Conservation (phyloP, 768 basidiomycete genomes). For the Boletus pseudopeckii region DNA sequence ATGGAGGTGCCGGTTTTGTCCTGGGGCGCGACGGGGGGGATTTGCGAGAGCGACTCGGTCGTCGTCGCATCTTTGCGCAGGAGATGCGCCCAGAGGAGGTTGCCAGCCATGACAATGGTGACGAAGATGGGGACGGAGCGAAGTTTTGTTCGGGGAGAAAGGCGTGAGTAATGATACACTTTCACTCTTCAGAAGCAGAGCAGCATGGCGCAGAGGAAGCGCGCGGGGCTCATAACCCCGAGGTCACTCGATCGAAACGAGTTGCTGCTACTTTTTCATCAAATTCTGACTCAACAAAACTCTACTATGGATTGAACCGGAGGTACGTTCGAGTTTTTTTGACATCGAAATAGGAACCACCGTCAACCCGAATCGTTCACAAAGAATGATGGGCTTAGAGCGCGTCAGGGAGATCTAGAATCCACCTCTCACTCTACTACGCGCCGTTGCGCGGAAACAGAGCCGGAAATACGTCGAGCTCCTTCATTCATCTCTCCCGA, state of each 20-base stretch:
- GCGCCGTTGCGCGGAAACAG: not conserved
- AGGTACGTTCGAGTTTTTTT: no score
- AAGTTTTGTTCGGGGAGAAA: no score
- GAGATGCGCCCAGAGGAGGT: slow-evolving; percentile 52
- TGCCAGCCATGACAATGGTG: slow-evolving; percentile 11
- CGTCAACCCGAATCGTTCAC: not conserved
- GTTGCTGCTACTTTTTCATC: slow-evolving; percentile 30
- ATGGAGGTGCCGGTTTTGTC: slow-evolving; percentile 70
- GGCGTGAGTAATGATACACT: no score
- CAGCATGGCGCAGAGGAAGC: slow-evolving; percentile 49
- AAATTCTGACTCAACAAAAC: no score
- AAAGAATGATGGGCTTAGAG: not conserved
- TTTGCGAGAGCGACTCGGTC: slow-evolving; percentile 19
- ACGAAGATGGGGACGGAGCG: not conserved
- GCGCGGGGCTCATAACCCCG: slow-evolving; percentile 49
- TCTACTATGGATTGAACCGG: no score
- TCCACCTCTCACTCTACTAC: not conserved
- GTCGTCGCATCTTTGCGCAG: slow-evolving; percentile 41
- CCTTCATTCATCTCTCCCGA: slow-evolving; percentile 1
- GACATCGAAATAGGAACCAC: no score
- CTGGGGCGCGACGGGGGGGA: slow-evolving; percentile 43
- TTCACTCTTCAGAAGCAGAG: not conserved
- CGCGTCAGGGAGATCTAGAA: not conserved
- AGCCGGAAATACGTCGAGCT: not conserved
- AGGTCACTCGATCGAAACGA: slow-evolving; percentile 49